Conservation (phyloP, 257 asterid genomes). For the Eucommia ulmoides region DNA sequence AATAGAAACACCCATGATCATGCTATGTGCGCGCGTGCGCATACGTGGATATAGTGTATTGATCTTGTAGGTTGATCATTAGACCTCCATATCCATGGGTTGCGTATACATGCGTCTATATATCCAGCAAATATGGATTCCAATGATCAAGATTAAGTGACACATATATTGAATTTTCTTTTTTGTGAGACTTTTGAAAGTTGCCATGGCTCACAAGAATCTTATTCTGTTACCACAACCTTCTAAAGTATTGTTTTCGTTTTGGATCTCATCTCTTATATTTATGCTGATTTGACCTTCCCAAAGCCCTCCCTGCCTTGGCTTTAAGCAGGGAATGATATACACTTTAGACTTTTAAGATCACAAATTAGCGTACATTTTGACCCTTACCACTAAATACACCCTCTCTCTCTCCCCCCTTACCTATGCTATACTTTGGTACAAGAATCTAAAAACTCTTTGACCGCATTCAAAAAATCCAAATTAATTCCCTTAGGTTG, state of each 20-base stretch:
- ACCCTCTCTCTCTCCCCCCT: not conserved
- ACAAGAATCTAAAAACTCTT: not conserved
- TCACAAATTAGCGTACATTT: not conserved
- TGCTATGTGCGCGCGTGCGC: too few relatives aligned
- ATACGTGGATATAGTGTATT: too few relatives aligned
- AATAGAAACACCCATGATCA: too few relatives aligned
- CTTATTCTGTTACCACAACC: conserved; percentile 14
- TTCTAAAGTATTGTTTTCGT: not conserved
- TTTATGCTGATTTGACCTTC: conserved; percentile 14
- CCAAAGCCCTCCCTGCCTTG: conserved; percentile 3
- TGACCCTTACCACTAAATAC: too few relatives aligned
- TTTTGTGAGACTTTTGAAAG: conserved; percentile 6
- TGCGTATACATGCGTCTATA: too few relatives aligned
- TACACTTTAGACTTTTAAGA: conserved; percentile 5
- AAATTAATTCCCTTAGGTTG: too few relatives aligned
- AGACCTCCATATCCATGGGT: too few relatives aligned
- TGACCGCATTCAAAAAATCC: not conserved
- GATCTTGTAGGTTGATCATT: too few relatives aligned
- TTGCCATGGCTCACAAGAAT: too few relatives aligned
- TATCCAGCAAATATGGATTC: not conserved
- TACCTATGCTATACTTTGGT: not conserved
- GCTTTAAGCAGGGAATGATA: conserved; percentile 2
- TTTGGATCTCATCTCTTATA: conserved; percentile 3
- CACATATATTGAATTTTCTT: not conserved
- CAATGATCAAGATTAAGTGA: not conserved